These are phyloP conservation scores for Oryza coarctata DNA, from an alignment of 176 grass and related monocot species.

Conservation along the genomic window DNA sequence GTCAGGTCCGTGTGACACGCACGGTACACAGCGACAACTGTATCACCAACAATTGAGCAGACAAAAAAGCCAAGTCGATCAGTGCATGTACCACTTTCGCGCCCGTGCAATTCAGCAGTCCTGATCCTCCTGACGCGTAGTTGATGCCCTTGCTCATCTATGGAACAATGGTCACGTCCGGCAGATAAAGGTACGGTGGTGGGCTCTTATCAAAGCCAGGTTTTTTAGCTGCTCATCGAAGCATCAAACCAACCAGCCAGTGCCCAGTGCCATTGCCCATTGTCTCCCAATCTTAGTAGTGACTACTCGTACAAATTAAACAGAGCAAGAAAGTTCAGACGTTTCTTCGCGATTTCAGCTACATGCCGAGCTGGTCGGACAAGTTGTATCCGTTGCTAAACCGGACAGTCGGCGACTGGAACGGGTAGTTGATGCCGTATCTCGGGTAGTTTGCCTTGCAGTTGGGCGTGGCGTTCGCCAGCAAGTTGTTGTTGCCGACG, in stretches of 20 bases:
- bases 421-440: slow-evolving; percentile 66
- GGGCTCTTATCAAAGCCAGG: slow-evolving; percentile 74
- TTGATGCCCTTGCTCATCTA: slow-evolving; percentile 62
- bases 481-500: slow-evolving; percentile 87
- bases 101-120: slow-evolving; percentile 47
- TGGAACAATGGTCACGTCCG: slow-evolving; percentile 5
- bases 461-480: neutral
- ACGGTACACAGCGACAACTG: neutral
- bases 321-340: neutral
- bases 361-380: slow-evolving; percentile 71
- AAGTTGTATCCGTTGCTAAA: slow-evolving; percentile 90
- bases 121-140: slow-evolving; percentile 89
- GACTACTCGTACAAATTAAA: neutral
- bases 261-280: neutral
- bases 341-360: neutral
- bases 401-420: slow-evolving; percentile 50
- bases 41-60: neutral
- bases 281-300: neutral
- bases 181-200: slow-evolving; percentile 57
- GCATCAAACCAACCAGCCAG: neutral
- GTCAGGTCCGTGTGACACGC: neutral
- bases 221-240: slow-evolving; percentile 33
- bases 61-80: no score
- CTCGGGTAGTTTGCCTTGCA: slow-evolving; percentile 58
- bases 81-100: neutral